A percentile compares a stretch with the other conserved stretches of the same genome.
Conservation (phyloP, 805 yeast species). For the Wickerhamiella slavikovae region DNA sequence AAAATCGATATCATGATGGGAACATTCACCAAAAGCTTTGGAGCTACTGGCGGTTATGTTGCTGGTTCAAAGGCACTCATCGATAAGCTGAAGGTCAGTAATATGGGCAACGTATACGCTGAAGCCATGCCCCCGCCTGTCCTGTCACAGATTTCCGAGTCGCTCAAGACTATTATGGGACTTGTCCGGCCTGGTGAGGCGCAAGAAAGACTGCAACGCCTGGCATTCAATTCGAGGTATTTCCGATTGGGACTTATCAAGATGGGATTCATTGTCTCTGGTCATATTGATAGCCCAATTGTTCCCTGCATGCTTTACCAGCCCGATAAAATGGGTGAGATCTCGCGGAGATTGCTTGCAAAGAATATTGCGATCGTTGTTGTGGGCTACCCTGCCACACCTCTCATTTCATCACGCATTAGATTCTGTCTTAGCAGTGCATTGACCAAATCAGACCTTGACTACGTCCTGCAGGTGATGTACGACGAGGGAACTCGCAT, state of each 20-base stretch:
- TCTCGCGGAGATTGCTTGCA: conserved; percentile 61
- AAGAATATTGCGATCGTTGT: conserved; percentile 82
- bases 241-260: conserved; percentile 76
- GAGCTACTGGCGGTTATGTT: conserved; percentile 96
- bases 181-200: conserved; percentile 86
- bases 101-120: conserved; percentile 54
- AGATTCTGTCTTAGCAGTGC: conserved; percentile 87
- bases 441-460: conserved; percentile 84
- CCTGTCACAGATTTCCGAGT: conserved; percentile 63
- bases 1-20: conserved; percentile 88
- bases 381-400: conserved; percentile 97
- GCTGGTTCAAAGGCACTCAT: conserved; percentile 56
- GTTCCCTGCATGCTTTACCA: conserved; percentile 71
- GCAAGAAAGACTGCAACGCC: conserved; percentile 67
- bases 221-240: conserved; percentile 91
- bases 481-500: conserved; percentile 9
- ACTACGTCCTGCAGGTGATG: conserved; percentile 18
- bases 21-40: conserved; percentile 90
- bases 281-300: conserved; percentile 93
- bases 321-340: conserved; percentile 89
- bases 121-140: conserved; percentile 89
- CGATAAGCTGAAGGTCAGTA: conserved; percentile 51
- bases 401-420: conserved; percentile 70
- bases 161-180: conserved; percentile 63
- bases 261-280: conserved; percentile 83